Conservation (phyloP, 2,329 filamentous ascomycete species). For the Camillea tinctor region DNA sequence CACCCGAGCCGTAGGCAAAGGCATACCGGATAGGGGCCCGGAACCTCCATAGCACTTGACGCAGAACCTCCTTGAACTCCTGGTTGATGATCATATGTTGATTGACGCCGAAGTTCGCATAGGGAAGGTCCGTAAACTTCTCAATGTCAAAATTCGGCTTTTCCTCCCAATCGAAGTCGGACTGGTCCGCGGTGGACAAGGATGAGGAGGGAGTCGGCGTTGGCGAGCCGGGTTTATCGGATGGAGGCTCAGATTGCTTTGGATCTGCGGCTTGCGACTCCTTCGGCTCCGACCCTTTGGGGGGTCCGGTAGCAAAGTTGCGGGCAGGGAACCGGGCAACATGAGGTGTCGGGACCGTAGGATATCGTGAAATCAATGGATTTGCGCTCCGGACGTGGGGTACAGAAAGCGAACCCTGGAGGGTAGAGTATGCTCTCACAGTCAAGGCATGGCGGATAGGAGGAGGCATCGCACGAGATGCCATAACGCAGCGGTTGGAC, state of each 20-base stretch:
- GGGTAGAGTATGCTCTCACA: not conserved
- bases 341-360: not conserved
- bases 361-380: conserved; percentile 2
- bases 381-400: not conserved
- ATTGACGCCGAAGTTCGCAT: conserved; percentile 84
- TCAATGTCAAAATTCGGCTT: conserved; percentile 69
- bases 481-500: not conserved
- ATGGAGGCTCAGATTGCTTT: conserved; percentile 26
- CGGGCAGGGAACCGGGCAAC: conserved; percentile 8
- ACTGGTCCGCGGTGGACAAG: conserved; percentile 16
- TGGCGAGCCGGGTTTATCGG: conserved; percentile 26
- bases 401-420: not conserved
- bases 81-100: conserved; percentile 95
- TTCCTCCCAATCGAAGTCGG: conserved; percentile 66
- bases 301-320: conserved; percentile 18
- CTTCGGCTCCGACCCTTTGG: conserved; percentile 13
- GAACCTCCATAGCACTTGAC: conserved; percentile 88
- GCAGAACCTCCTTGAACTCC: conserved; percentile 88
- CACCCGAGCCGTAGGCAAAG: conserved; percentile 95
- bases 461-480: not conserved
- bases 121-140: conserved; percentile 73
- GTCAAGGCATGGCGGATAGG: not conserved
- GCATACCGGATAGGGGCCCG: conserved; percentile 91
- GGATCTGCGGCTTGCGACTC: conserved; percentile 18
- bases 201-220: conserved; percentile 16